A percentile compares a stretch with the other conserved stretches of the same genome.
Evolutionary conservation across 208 protist species (phyloP).

Genomic region (Crithidia expoeki): DNA sequence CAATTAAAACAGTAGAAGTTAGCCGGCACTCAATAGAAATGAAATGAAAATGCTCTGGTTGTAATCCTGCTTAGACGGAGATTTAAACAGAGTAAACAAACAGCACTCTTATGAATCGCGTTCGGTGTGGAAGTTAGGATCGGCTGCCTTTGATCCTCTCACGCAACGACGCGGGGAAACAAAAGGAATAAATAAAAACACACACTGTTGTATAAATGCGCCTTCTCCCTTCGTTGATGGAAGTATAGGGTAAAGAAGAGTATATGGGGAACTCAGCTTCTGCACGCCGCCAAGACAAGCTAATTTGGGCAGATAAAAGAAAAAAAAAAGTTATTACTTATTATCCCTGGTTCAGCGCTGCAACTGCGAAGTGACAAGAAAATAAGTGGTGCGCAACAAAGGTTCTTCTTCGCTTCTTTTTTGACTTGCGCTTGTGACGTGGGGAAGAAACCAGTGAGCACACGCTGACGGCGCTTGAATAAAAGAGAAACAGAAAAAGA

Average conservation of each 20-base stretch:
- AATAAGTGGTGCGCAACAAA: background rate
- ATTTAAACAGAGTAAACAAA: too few species aligned
- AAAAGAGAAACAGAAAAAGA: background rate
- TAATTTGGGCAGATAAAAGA: background rate
- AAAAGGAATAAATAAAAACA: background rate
- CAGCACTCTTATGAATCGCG: too few species aligned
- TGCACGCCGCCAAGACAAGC: background rate
- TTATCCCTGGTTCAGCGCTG: too few species aligned
- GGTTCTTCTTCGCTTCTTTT: too few species aligned
- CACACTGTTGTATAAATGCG: background rate
- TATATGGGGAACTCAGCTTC: constrained; percentile 1
- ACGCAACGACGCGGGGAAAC: too few species aligned
- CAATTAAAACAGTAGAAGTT: background rate
- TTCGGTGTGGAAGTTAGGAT: too few species aligned
- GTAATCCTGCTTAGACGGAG: too few species aligned
- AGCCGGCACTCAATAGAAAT: too few species aligned
- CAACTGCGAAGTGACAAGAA: background rate
- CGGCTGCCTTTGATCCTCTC: too few species aligned
- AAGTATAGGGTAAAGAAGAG: background rate
- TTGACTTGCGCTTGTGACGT: too few species aligned
- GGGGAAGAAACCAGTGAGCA: background rate
- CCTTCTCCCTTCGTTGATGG: background rate
- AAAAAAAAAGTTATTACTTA: background rate
- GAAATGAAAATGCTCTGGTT: too few species aligned
- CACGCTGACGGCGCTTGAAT: background rate